phyloP scores from a whole-genome alignment of 2,329 filamentous ascomycete genomes.

The Hymenoscyphus linearis region DNA sequence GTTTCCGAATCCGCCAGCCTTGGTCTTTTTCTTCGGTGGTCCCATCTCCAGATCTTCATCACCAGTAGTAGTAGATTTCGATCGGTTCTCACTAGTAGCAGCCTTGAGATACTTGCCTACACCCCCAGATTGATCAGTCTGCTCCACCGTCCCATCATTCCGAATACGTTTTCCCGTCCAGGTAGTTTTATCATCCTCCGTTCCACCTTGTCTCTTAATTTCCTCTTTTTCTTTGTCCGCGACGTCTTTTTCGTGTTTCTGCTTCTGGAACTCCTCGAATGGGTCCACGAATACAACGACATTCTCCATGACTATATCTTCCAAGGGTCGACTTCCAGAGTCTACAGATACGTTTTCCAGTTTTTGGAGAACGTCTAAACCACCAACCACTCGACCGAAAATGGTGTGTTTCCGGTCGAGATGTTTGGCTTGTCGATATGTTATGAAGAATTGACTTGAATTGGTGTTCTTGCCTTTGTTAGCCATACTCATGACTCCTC shows the following conservation, averaged over 20 bases:
- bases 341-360: slow-evolving; percentile 77
- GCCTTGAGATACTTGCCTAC: slow-evolving; percentile 81
- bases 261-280: slow-evolving; percentile 85
- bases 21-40: slow-evolving; percentile 75
- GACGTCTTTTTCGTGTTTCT: slow-evolving; percentile 60
- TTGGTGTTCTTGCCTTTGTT: slow-evolving; percentile 99
- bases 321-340: slow-evolving; percentile 66
- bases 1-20: slow-evolving; percentile 80
- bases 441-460: slow-evolving; percentile 90
- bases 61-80: slow-evolving; percentile 51
- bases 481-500: slow-evolving; percentile 87
- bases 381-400: slow-evolving; percentile 80
- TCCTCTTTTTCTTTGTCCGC: slow-evolving; percentile 54
- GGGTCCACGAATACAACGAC: slow-evolving; percentile 87
- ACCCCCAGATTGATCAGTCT: slow-evolving; percentile 37
- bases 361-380: slow-evolving; percentile 61
- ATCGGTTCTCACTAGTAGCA: slow-evolving; percentile 37
- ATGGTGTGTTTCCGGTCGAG: slow-evolving; percentile 96
- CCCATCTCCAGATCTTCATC: slow-evolving; percentile 60
- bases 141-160: slow-evolving; percentile 54
- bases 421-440: slow-evolving; percentile 78
- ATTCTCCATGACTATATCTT: slow-evolving; percentile 76
- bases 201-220: slow-evolving; percentile 59
- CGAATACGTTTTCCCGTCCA: slow-evolving; percentile 94
- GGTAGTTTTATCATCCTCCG: slow-evolving; percentile 83